These are phyloP conservation scores for Xylaria arbuscula DNA, from an alignment of 2,329 filamentous ascomycete genomes.

Conservation along the genomic window DNA sequence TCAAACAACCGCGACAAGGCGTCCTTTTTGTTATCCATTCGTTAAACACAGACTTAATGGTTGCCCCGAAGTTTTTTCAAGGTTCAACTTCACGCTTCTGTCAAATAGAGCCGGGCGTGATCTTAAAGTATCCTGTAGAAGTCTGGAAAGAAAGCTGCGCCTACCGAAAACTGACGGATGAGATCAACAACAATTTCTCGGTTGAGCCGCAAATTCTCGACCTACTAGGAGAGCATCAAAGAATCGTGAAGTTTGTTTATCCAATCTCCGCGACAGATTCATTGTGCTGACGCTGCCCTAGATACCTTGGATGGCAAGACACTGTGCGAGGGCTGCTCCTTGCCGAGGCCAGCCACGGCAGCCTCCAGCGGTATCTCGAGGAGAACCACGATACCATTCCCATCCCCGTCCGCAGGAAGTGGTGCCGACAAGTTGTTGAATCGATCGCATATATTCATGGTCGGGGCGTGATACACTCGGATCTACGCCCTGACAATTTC, in stretches of 20 bases:
- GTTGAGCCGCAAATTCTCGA: constrained; percentile 13
- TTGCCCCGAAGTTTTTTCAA: constrained; percentile 12
- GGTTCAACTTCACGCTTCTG: constrained; percentile 9
- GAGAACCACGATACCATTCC: constrained; percentile 16
- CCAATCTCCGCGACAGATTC: constrained; percentile 10
- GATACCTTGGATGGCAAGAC: constrained; percentile 13
- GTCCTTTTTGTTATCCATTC: constrained; percentile 3
- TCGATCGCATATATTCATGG: constrained; percentile 4
- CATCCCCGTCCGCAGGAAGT: constrained; percentile 6
- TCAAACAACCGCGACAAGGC: constrained; percentile 3
- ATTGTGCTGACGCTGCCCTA: constrained; percentile 10
- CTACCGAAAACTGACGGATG: constrained; percentile 9
- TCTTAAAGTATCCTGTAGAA: constrained; percentile 14
- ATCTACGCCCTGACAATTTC: constrained; percentile 12
- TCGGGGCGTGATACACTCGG: constrained; percentile 8
- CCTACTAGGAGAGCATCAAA: constrained; percentile 10
- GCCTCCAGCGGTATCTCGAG: constrained; percentile 14
- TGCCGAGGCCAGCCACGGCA: constrained; percentile 15
- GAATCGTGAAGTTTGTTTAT: constrained; percentile 11
- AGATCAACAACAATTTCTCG: constrained; percentile 12
- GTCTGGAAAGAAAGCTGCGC: constrained; percentile 9
- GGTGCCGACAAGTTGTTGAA: constrained; percentile 16
- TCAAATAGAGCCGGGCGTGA: constrained; percentile 10
- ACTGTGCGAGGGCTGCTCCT: constrained; percentile 9
- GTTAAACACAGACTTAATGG: constrained; percentile 8